Evolutionary conservation across 208 protist genomes (phyloP).

Genomic region (Wallacemonas rigidus): DNA sequence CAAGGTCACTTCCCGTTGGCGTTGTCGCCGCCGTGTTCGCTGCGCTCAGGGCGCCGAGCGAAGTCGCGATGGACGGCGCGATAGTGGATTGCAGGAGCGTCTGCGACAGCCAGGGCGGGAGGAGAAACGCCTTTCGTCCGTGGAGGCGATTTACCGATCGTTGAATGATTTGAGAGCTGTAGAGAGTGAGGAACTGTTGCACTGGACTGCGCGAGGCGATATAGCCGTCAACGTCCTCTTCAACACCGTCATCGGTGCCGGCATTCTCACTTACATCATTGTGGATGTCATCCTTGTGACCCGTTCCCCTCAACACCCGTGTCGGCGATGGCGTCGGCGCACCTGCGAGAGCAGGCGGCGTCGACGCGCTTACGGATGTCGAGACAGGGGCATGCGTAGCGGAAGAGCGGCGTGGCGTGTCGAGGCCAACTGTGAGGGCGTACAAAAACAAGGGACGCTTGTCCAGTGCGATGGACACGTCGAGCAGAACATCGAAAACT

Average conservation of each 20-base stretch:
- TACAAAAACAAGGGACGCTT: slow-evolving; percentile 45
- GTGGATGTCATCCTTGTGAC: no score
- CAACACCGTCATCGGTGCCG: no score
- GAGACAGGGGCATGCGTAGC: neutral
- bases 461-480: slow-evolving; percentile 35
- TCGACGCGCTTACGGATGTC: neutral
- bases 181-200: slow-evolving; percentile 43
- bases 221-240: neutral
- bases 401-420: neutral
- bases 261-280: no score
- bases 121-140: neutral
- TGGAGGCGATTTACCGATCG: slow-evolving; percentile 21
- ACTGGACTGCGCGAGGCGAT: slow-evolving; percentile 31
- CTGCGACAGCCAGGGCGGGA: slow-evolving; percentile 4
- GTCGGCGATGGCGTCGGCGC: neutral
- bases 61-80: slow-evolving; percentile 18
- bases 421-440: slow-evolving; percentile 22
- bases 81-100: slow-evolving; percentile 14
- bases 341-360: no score
- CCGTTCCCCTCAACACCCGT: no score
- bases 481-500: slow-evolving; percentile 53
- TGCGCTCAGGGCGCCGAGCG: slow-evolving; percentile 11
- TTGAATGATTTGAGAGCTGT: slow-evolving; percentile 40
- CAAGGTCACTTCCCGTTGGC: neutral
- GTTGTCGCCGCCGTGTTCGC: neutral